Conservation (phyloP, 2,329 filamentous ascomycete genomes). For the Monosporascus sp. region DNA sequence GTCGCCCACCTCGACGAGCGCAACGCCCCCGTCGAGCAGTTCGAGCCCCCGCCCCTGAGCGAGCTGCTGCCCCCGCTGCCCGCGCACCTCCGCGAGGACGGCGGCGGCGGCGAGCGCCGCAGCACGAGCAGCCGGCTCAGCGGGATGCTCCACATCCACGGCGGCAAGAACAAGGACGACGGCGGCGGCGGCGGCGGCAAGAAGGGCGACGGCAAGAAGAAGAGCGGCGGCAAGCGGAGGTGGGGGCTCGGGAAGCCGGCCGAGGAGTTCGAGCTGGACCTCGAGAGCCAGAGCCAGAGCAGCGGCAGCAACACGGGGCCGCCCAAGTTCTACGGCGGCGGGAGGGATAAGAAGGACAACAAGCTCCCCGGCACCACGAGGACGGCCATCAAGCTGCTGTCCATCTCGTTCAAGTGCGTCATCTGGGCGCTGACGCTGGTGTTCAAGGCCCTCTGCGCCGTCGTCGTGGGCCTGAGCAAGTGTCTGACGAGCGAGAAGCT, state of each 20-base stretch:
- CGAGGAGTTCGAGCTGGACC: constrained; percentile 56
- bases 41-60: constrained; percentile 51
- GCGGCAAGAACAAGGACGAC: constrained; percentile 12
- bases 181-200: constrained; percentile 15
- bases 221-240: constrained; percentile 29
- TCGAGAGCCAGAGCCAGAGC: constrained; percentile 49
- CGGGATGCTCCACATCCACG: constrained; percentile 20
- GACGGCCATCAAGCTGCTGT: constrained; percentile 45
- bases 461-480: constrained; percentile 47
- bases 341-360: constrained; percentile 35
- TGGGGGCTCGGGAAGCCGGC: constrained; percentile 21
- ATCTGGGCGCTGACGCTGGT: constrained; percentile 53
- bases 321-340: constrained; percentile 19
- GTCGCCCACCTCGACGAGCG: constrained; percentile 54
- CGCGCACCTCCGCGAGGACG: constrained; percentile 21
- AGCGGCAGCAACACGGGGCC: constrained; percentile 30
- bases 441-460: constrained; percentile 47
- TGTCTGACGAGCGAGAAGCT: constrained; percentile 42
- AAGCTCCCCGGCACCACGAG: constrained; percentile 46
- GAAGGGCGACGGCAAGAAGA: constrained; percentile 24
- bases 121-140: constrained; percentile 27
- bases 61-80: constrained; percentile 9
- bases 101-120: constrained; percentile 11
- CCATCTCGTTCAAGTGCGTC: constrained; percentile 50
- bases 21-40: constrained; percentile 45